phyloP scores from a whole-genome alignment of 2,329 filamentous ascomycete species.

The Rutstroemia sp. region DNA sequence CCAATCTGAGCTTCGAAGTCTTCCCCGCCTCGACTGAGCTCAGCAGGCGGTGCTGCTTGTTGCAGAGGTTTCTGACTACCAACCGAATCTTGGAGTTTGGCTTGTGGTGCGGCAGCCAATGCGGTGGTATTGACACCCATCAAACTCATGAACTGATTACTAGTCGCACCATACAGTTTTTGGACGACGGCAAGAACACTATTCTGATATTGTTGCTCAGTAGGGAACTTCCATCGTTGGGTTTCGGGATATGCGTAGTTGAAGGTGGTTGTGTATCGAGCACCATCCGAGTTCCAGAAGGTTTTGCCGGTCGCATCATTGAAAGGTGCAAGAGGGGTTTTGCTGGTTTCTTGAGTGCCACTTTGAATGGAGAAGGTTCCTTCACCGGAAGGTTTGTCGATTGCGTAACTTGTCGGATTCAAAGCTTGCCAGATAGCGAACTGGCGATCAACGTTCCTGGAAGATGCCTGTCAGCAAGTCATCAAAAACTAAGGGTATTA shows the following conservation, averaged over 20 bases:
- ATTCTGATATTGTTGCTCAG: conserved; percentile 13
- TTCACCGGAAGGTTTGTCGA: conserved; percentile 45
- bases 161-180: conserved; percentile 16
- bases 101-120: neutral
- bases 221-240: conserved; percentile 17
- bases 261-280: conserved; percentile 37
- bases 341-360: conserved; percentile 46
- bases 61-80: neutral
- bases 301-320: conserved; percentile 35
- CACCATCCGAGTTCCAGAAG: conserved; percentile 17
- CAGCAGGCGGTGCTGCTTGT: neutral
- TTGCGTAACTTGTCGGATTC: conserved; percentile 60
- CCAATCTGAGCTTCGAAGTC: conserved; percentile 21
- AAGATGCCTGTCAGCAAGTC: neutral
- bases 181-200: conserved; percentile 14
- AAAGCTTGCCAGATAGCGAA: conserved; percentile 73
- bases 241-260: conserved; percentile 72
- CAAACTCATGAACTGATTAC: conserved; percentile 12
- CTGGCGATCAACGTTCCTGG: conserved; percentile 61
- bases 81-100: neutral
- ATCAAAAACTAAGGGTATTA: no score
- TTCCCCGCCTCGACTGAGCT: conserved; percentile 2
- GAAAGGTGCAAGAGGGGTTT: conserved; percentile 61
- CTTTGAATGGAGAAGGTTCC: conserved; percentile 53
- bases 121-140: neutral